Percentiles rank a stretch among this genome's conserved stretches.
Conservation (phyloP, 75 land plant species). For the Pinus tabuliformis region DNA sequence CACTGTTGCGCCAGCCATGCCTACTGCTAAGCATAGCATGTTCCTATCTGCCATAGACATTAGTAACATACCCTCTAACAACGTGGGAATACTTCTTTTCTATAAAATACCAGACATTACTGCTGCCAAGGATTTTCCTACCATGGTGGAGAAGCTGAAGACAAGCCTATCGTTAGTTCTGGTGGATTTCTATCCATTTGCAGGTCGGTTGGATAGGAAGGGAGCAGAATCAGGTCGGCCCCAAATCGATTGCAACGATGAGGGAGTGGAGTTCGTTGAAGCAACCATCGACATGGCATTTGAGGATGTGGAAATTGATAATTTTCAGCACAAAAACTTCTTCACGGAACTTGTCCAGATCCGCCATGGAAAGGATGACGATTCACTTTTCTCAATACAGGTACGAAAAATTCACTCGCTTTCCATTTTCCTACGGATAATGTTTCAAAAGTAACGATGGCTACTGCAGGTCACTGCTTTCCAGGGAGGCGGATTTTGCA, state of each 20-base stretch:
- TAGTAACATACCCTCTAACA: background rate
- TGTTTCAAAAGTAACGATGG: no score
- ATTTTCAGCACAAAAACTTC: no score
- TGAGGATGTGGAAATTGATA: no score
- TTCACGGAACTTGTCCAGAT: no score
- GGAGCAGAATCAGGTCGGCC: background rate
- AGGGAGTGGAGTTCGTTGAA: no score
- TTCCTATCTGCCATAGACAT: slow-evolving; percentile 1
- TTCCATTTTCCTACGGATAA: no score
- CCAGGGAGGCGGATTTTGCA: background rate
- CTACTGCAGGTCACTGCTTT: background rate
- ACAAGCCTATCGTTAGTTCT: slow-evolving; percentile 4
- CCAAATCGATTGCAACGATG: no score
- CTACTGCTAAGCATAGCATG: background rate
- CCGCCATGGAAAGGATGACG: background rate
- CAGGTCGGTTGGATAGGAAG: background rate
- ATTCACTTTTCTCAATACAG: no score
- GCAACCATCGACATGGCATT: no score
- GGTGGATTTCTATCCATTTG: no score
- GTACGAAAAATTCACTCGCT: no score
- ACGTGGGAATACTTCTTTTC: slow-evolving; percentile 7
- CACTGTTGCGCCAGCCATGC: background rate
- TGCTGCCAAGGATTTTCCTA: background rate
- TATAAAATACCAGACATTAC: background rate
- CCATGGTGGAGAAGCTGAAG: slow-evolving; percentile 3